Evolutionary conservation across 2,329 filamentous ascomycete species (phyloP).

Genomic region (Xylariaceae sp.): DNA sequence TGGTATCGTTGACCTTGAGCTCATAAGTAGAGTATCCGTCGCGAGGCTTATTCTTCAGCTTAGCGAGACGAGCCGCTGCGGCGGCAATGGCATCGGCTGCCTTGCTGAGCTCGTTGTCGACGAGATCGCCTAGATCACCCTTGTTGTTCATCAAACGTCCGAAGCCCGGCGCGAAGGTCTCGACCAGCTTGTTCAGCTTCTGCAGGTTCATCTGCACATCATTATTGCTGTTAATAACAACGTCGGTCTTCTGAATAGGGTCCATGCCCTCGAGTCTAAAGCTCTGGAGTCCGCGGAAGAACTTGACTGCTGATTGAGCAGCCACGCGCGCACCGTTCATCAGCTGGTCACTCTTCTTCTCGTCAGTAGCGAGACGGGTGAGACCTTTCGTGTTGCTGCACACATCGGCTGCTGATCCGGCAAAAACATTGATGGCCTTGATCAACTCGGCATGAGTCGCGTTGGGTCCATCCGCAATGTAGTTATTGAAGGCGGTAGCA

Average conservation of each 20-base stretch:
- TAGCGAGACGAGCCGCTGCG: conserved; percentile 80
- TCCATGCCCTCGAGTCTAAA: conserved; percentile 91
- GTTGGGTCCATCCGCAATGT: conserved; percentile 92
- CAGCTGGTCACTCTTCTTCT: conserved; percentile 86
- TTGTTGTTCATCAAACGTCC: conserved; percentile 70
- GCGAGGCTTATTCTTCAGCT: conserved; percentile 92
- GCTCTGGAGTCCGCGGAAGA: conserved; percentile 90
- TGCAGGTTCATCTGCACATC: conserved; percentile 94
- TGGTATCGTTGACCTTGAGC: conserved; percentile 90
- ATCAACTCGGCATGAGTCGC: conserved; percentile 87
- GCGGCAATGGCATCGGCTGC: conserved; percentile 94
- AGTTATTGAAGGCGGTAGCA: conserved; percentile 96
- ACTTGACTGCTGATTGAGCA: conserved; percentile 81
- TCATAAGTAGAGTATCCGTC: conserved; percentile 96
- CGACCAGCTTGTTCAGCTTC: conserved; percentile 86
- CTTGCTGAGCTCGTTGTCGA: conserved; percentile 86
- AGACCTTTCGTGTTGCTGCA: conserved; percentile 96
- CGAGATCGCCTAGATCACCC: conserved; percentile 87
- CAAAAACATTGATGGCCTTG: conserved; percentile 83
- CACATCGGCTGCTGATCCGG: conserved; percentile 86
- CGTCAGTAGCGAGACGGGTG: conserved; percentile 85
- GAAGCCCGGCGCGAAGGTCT: conserved; percentile 84
- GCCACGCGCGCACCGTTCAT: conserved; percentile 77
- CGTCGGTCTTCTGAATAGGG: conserved; percentile 86
- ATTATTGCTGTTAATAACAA: conserved; percentile 95